These are phyloP conservation scores for Neohortaea acidophila DNA, from an alignment of 495 filamentous ascomycete genomes.

Conservation along the genomic window DNA sequence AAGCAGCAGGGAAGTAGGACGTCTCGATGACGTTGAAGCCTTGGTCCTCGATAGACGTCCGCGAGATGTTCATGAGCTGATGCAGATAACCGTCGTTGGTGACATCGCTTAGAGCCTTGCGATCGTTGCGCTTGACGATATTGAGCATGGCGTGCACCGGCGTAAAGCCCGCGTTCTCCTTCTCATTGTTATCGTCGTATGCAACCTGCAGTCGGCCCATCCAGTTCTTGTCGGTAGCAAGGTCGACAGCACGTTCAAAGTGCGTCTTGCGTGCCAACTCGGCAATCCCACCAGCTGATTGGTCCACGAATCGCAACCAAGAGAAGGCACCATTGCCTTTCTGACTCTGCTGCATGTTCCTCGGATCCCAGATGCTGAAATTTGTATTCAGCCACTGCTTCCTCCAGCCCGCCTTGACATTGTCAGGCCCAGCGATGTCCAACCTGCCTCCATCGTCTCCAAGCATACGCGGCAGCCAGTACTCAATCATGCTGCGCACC, in stretches of 20 bases:
- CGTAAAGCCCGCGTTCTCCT: conserved; percentile 39
- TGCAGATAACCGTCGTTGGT: conserved; percentile 57
- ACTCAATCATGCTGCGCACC: conserved; percentile 71
- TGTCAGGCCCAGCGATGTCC: conserved; percentile 59
- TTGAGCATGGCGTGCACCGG: conserved; percentile 67
- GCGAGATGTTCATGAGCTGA: conserved; percentile 66
- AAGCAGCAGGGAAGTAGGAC: conserved; percentile 54
- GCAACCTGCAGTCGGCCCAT: conserved; percentile 35
- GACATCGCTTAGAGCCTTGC: conserved; percentile 50
- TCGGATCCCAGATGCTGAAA: conserved; percentile 78
- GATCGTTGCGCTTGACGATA: conserved; percentile 55
- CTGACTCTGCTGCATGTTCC: conserved; percentile 51
- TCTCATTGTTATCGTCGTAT: conserved; percentile 51
- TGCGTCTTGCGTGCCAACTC: conserved; percentile 46
- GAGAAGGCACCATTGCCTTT: conserved; percentile 55
- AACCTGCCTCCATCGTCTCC: conserved; percentile 62
- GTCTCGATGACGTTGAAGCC: conserved; percentile 67
- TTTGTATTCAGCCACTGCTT: conserved; percentile 56
- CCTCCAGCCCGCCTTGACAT: conserved; percentile 59
- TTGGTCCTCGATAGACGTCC: conserved; percentile 44
- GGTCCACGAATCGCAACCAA: conserved; percentile 77
- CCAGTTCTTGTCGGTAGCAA: conserved; percentile 28
- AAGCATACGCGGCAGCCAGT: conserved; percentile 62
- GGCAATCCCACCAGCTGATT: conserved; percentile 55
- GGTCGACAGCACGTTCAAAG: conserved; percentile 48